Percentiles rank a stretch among this genome's conserved stretches.
Evolutionary conservation across 139 green algal species (phyloP).

Genomic region (Yamagishiella unicocca): DNA sequence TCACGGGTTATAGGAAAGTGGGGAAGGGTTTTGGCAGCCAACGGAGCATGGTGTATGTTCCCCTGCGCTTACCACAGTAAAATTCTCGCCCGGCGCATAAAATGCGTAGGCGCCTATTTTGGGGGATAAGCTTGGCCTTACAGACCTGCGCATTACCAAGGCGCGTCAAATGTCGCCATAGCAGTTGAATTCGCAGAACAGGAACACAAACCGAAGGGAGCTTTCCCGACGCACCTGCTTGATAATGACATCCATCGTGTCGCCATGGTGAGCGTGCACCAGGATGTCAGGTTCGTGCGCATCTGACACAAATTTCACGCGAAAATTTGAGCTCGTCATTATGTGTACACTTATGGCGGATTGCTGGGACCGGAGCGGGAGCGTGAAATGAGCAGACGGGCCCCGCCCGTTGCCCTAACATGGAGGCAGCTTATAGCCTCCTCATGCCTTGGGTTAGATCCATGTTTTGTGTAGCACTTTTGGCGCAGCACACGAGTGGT

Average conservation of each 20-base stretch:
- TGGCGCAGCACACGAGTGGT: too few species aligned
- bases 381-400: too few species aligned
- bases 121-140: neutral
- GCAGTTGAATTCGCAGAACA: neutral
- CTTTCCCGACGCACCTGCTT: neutral
- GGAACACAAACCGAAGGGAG: neutral
- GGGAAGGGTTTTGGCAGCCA: too few species aligned
- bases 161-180: neutral
- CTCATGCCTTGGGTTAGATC: too few species aligned
- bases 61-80: slow-evolving; percentile 15
- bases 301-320: slow-evolving; percentile 27
- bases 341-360: neutral
- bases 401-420: too few species aligned
- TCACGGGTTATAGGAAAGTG: too few species aligned
- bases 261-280: neutral
- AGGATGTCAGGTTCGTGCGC: slow-evolving; percentile 14
- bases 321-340: neutral
- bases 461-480: too few species aligned
- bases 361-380: too few species aligned
- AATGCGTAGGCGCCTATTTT: slow-evolving; percentile 44
- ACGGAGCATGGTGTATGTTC: neutral
- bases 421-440: too few species aligned
- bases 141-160: slow-evolving; percentile 26
- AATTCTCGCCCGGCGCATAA: slow-evolving; percentile 58
- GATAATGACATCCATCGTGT: neutral